Conservation (phyloP, 2,329 filamentous ascomycete genomes). For the Geosmithia morbida region DNA sequence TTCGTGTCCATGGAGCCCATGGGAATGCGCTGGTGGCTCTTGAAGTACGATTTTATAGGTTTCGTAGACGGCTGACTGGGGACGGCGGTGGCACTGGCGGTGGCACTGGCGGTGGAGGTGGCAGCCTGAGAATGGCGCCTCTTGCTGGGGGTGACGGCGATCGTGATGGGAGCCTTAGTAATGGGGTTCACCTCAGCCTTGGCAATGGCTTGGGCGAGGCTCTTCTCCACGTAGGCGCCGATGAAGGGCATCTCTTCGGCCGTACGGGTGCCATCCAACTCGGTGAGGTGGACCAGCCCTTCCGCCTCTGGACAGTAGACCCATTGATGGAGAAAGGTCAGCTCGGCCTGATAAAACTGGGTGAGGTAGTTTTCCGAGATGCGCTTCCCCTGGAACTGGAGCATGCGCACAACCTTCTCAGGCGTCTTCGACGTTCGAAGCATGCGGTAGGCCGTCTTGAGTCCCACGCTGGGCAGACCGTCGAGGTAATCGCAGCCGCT, state of each 20-base stretch:
- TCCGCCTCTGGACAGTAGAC: constrained; percentile 71
- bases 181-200: constrained; percentile 77
- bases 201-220: constrained; percentile 61
- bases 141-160: constrained; percentile 25
- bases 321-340: constrained; percentile 88
- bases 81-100: constrained; percentile 8
- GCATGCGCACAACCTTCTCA: constrained; percentile 65
- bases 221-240: constrained; percentile 54
- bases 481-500: constrained; percentile 94
- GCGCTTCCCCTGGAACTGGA: constrained; percentile 82
- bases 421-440: constrained; percentile 81
- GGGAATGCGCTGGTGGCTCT: constrained; percentile 32
- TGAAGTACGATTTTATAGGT: constrained; percentile 41
- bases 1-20: constrained; percentile 51
- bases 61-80: constrained; percentile 20
- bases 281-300: constrained; percentile 61
- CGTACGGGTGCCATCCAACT: constrained; percentile 46
- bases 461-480: constrained; percentile 68
- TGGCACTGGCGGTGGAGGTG: constrained; percentile 18
- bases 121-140: constrained; percentile 23
- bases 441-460: constrained; percentile 88
- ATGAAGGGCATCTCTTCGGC: constrained; percentile 68
- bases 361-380: constrained; percentile 72
- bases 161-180: constrained; percentile 55
- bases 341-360: constrained; percentile 71